Conservation (phyloP, 805 yeast genomes). For the Teunomyces cretensis region DNA sequence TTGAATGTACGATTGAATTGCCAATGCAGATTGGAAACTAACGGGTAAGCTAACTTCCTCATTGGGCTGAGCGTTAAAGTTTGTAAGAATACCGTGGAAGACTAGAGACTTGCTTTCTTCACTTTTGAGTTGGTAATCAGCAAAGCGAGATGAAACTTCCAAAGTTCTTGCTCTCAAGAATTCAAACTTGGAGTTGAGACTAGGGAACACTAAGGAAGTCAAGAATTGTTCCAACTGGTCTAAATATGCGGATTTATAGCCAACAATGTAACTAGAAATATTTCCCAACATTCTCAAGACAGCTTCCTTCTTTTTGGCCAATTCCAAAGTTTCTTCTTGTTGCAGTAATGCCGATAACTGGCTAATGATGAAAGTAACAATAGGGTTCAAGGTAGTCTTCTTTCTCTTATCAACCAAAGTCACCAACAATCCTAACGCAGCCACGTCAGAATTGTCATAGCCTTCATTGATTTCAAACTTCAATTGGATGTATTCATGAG, state of each 20-base stretch:
- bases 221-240: conserved; percentile 71
- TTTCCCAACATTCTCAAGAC: conserved; percentile 76
- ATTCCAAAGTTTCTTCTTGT: conserved; percentile 43
- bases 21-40: conserved; percentile 79
- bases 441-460: conserved; percentile 66
- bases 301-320: conserved; percentile 70
- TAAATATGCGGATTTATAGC: conserved; percentile 55
- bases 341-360: conserved; percentile 38
- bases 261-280: conserved; percentile 57
- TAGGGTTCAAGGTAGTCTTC: conserved; percentile 56
- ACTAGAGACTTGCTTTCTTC: conserved; percentile 22
- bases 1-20: conserved; percentile 74
- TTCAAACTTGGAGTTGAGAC: conserved; percentile 56
- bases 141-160: conserved; percentile 64
- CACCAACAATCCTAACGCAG: conserved; percentile 71
- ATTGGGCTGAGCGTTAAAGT: conserved; percentile 21
- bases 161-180: conserved; percentile 77
- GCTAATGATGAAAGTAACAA: conserved; percentile 58
- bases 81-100: conserved; percentile 34
- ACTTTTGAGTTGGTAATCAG: conserved; percentile 53
- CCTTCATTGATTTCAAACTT: conserved; percentile 59
- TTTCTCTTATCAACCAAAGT: conserved; percentile 71
- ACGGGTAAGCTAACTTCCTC: conserved; percentile 57
- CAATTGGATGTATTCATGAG: conserved; percentile 80
- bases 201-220: conserved; percentile 65